Evolutionary conservation across 2,329 filamentous ascomycete genomes (phyloP).

Genomic region (Trichoderma hamatum): DNA sequence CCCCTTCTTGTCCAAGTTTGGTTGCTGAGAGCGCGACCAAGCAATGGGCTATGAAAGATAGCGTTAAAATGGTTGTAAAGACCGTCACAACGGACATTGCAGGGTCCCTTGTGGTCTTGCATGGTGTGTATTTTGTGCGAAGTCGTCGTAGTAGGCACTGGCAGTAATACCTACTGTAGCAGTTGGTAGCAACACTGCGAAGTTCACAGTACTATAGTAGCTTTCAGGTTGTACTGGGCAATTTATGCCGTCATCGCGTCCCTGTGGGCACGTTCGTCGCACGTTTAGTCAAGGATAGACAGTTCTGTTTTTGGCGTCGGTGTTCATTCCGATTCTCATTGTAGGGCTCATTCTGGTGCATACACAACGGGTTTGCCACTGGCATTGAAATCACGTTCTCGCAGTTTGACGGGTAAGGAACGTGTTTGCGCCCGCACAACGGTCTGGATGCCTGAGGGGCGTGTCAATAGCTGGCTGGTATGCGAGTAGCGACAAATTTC

Average conservation of each 20-base stretch:
- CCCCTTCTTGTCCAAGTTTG: constrained; percentile 25
- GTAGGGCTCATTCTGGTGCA: not conserved
- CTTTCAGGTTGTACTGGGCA: not conserved
- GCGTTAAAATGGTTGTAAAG: constrained; percentile 14
- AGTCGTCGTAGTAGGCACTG: not conserved
- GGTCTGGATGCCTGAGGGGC: constrained; percentile 27
- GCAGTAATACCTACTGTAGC: no score
- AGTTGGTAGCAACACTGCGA: not conserved
- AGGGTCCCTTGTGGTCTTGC: constrained; percentile 2
- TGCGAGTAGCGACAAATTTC: constrained; percentile 29
- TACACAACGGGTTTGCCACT: constrained; percentile 9
- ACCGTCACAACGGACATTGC: constrained; percentile 14
- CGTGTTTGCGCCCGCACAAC: constrained; percentile 30
- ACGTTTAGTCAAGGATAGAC: not conserved
- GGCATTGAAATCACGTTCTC: constrained; percentile 5
- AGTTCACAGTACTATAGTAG: not conserved
- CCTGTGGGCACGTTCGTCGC: not conserved
- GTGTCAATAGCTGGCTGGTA: constrained; percentile 32
- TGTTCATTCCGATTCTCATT: constrained; percentile 13
- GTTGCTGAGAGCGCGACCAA: not conserved
- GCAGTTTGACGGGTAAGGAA: constrained; percentile 27
- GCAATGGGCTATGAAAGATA: not conserved
- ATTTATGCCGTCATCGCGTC: constrained; percentile 17
- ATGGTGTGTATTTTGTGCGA: not conserved
- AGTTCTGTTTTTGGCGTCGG: constrained; percentile 4